A percentile compares a stretch with the other conserved stretches of the same genome.
These are phyloP conservation scores for Suillus decipiens DNA, from an alignment of 768 basidiomycete species.

Conservation along the genomic window DNA sequence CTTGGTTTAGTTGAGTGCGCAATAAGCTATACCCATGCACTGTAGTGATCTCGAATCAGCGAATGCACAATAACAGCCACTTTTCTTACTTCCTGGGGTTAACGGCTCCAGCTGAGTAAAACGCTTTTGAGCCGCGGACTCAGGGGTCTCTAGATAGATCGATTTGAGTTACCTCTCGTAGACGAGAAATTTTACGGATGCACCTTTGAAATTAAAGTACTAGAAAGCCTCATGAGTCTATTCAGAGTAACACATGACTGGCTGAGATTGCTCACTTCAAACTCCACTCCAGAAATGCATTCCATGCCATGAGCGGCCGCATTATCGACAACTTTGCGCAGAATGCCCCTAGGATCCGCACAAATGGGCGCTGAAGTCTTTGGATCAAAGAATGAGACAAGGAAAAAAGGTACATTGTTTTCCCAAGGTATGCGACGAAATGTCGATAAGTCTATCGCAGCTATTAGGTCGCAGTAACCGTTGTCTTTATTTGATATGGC, in stretches of 20 bases:
- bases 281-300: conserved; percentile 89
- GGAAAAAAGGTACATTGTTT: conserved; percentile 88
- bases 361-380: conserved; percentile 73
- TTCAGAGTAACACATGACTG: background rate
- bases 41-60: conserved; percentile 30
- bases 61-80: background rate
- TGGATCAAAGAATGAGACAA: conserved; percentile 89
- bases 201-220: conserved; percentile 93
- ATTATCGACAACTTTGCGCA: conserved; percentile 39
- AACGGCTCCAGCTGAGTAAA: conserved; percentile 75
- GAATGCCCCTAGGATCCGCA: conserved; percentile 85
- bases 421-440: conserved; percentile 94
- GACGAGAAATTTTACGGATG: background rate
- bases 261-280: conserved; percentile 62
- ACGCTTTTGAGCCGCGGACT: conserved; percentile 73
- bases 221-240: conserved; percentile 29
- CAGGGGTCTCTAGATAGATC: conserved; percentile 68
- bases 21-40: conserved; percentile 98
- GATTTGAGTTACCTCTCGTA: conserved; percentile 4
- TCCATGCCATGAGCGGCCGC: conserved; percentile 46
- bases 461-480: conserved; percentile 89
- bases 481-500: conserved; percentile 89
- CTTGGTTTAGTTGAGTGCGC: conserved; percentile 84
- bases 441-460: conserved; percentile 82
- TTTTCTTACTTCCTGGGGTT: conserved; percentile 85